phyloP scores from a whole-genome alignment of 352 stramenopile genomes.

The Pythium aristosporum region DNA sequence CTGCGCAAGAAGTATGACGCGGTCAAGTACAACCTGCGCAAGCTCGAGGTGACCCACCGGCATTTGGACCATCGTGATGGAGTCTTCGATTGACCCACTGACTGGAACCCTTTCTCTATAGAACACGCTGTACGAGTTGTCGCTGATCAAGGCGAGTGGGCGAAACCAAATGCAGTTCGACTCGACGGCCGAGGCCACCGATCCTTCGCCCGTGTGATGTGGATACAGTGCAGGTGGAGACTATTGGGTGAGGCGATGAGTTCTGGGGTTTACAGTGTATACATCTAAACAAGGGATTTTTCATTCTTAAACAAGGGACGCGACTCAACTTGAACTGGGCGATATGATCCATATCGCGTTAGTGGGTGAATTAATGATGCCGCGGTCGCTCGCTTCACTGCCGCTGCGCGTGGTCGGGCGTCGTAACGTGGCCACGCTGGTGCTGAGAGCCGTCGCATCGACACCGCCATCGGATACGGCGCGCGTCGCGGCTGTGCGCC shows the following conservation, averaged over 20 bases:
- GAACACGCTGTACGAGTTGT: constrained; percentile 94
- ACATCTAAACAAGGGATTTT: background rate
- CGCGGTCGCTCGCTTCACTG: constrained; percentile 12
- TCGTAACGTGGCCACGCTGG: background rate
- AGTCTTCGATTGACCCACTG: too few species aligned
- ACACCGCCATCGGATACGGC: background rate
- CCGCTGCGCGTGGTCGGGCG: constrained; percentile 6
- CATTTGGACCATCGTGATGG: background rate
- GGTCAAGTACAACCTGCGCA: constrained; percentile 94
- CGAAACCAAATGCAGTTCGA: constrained; percentile 43
- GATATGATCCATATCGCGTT: background rate
- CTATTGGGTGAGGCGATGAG: background rate
- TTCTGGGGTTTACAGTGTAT: background rate
- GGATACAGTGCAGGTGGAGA: background rate
- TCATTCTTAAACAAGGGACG: constrained; percentile 8
- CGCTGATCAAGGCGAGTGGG: constrained; percentile 72
- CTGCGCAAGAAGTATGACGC: constrained; percentile 93
- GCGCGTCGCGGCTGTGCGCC: background rate
- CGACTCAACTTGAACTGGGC: constrained; percentile 16
- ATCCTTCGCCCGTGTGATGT: background rate
- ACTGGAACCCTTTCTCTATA: constrained; percentile 17
- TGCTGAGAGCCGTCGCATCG: background rate
- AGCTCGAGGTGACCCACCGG: constrained; percentile 70
- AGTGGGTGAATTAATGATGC: background rate
- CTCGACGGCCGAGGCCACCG: constrained; percentile 15